Evolutionary conservation across 176 grass and related monocot species (phyloP).

Genomic region (Zoysia japonica): DNA sequence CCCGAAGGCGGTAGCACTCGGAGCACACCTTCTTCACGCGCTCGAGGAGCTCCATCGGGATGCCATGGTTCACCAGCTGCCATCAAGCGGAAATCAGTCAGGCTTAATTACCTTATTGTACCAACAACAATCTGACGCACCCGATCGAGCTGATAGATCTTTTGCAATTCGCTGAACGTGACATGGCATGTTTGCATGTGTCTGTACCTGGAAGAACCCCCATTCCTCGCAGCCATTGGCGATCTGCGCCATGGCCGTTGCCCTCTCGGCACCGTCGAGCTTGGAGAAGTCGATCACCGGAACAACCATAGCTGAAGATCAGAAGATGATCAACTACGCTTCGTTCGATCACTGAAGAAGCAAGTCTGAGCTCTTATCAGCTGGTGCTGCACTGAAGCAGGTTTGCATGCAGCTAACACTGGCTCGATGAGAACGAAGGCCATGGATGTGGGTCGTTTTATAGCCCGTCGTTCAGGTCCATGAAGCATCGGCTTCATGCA

Average conservation of each 20-base stretch:
- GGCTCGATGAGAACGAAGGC: background rate
- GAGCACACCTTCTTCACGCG: constrained; percentile 59
- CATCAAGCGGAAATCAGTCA: background rate
- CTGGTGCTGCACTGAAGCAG: background rate
- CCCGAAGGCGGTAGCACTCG: constrained; percentile 49
- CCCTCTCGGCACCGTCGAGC: constrained; percentile 41
- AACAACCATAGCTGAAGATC: constrained; percentile 34
- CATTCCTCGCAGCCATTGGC: constrained; percentile 56
- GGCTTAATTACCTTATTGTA: background rate
- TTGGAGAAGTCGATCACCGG: constrained; percentile 66
- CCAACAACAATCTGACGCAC: too few relatives aligned
- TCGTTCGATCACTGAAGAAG: background rate
- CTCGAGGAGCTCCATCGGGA: constrained; percentile 48
- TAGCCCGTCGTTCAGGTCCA: background rate
- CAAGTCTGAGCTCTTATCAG: background rate
- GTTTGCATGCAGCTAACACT: constrained; percentile 9
- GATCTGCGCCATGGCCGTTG: constrained; percentile 33
- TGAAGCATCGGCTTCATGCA: background rate
- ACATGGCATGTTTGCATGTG: background rate
- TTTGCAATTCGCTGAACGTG: too few relatives aligned
- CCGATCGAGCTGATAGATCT: too few relatives aligned
- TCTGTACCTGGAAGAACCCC: constrained; percentile 52
- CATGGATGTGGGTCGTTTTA: constrained; percentile 4
- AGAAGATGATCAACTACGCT: too few relatives aligned
- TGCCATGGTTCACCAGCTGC: constrained; percentile 58